A percentile compares a stretch with the other conserved stretches of the same genome.
Evolutionary conservation across 1,284 basidiomycete species (phyloP).

Genomic region (Polyporus tsugae): DNA sequence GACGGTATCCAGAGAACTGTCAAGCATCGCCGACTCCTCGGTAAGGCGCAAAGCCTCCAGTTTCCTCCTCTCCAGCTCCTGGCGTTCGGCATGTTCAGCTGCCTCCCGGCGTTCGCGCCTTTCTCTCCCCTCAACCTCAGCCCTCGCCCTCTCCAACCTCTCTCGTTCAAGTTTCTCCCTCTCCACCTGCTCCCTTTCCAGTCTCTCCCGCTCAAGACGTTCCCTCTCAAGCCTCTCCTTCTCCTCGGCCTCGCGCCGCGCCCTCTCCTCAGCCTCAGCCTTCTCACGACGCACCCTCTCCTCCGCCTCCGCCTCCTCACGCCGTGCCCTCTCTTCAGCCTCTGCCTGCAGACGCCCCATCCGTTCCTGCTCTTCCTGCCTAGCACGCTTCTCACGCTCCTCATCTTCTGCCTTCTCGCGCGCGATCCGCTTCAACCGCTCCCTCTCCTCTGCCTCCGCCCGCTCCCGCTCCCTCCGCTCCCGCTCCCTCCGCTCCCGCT

Average conservation of each 20-base stretch:
- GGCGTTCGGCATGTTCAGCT: constrained; percentile 25
- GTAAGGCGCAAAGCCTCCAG: constrained; percentile 27
- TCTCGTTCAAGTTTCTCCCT: constrained; percentile 38
- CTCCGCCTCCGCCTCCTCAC: constrained; percentile 35
- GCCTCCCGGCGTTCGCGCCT: constrained; percentile 37
- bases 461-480: constrained; percentile 45
- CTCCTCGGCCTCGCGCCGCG: constrained; percentile 43
- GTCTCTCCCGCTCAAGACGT: constrained; percentile 34
- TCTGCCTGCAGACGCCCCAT: constrained; percentile 3
- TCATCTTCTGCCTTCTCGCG: constrained; percentile 37
- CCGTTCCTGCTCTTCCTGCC: constrained; percentile 32
- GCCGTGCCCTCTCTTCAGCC: constrained; percentile 34
- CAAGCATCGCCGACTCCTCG: constrained; percentile 16
- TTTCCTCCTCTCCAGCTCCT: constrained; percentile 31
- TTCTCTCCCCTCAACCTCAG: constrained; percentile 34
- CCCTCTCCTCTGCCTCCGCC: constrained; percentile 34
- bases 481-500: constrained; percentile 38
- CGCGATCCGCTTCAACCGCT: constrained; percentile 34
- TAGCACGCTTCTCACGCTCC: constrained; percentile 28
- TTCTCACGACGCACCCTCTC: constrained; percentile 34
- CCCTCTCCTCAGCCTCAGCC: constrained; percentile 36
- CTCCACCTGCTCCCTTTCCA: constrained; percentile 42
- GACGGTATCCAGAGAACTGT: constrained; percentile 32
- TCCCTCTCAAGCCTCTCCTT: constrained; percentile 40
- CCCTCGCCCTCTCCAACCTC: constrained; percentile 35